Base-by-base conservation (phyloP, 202 grass and related monocot species). In the Zoysia matrella region DNA sequence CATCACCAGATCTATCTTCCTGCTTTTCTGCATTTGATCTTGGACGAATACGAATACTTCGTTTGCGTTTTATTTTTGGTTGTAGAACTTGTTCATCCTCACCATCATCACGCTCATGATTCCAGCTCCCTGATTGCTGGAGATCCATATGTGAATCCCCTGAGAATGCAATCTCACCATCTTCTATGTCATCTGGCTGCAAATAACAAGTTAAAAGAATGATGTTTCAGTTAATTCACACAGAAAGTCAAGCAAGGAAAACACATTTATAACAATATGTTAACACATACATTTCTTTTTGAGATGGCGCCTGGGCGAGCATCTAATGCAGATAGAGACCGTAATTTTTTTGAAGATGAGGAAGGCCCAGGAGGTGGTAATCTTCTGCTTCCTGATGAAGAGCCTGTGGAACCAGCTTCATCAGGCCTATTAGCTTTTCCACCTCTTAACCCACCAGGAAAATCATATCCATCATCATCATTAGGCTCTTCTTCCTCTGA, bases 81-180 rank as follows among this genome's bases (percentile, higher is more conserved):
- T 93, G 92, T 53, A 92, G 51, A 69, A 97, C 86, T 52, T 99
- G 93, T 76, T 99, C 97, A 79, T 99, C 93, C 79, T 96, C 93
- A 65, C 78, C 91, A 4, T 96, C 97, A 57, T 96, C 93, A 52
- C 85, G 88, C 41, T 98, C 95, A 89, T 90, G 92, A 75, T 87
- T 92, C 92, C 88, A 90, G 76, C 88, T 98, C 47, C 87, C 86
- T 69, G 87, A 95, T 47, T 84, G 97, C 63, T 92, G 93, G 43
- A 93, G 47, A 84, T 93, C 95, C 90, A 95, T 90, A 85, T 78
- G 89, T 4, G 92, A 95, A 77, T 96, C 93, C 40, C 91, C 93
- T 18, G 97, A 96, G 76, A 96, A 84, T 77, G 93, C 97, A 81
- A 99, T 99, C 82, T 99, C 97, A 67, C 97, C 93, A 78, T 99